Evolutionary conservation across 2,329 filamentous ascomycete species (phyloP), one percentile per base, ranked within the genome.

Genomic region (Trichoderma cornu-damae): DNA sequence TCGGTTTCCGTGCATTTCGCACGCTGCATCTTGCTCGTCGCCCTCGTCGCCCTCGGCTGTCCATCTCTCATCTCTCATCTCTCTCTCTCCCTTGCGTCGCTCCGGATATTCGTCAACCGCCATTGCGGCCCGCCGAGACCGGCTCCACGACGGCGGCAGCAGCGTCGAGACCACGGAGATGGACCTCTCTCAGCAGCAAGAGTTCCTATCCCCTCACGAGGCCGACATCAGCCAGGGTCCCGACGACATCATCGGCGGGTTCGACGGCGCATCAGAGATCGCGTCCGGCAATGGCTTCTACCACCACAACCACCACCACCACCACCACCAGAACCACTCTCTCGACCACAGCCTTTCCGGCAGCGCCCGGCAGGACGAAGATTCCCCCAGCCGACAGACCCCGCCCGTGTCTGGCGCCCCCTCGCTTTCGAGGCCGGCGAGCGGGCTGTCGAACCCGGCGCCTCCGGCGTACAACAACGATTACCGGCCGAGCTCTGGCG

Each of bases 371-470:
- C 68, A 71, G 48, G 75, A 77, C 46, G 73, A 77, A 51, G 78
- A 80, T 43, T 70, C 73, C 30, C 72, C 70, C 12, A 67, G 65
- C 55, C 64, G 74, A 57, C 80, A 78, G 67, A 79, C 77, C 16
- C 77, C 77, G 55, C 76, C 77, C 1, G 69, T 77, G 5, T 72
- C 75, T 32, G 69, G 73, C 51, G 68, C 71, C 46, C 71, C 75
- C 22, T 71, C 77, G 22, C 73, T 79, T 65, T 83, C 80, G 54
- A 75, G 81, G 53, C 80, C 81, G 4, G 75, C 80, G 3, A 84
- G 81, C 24, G 78, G 79, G 42, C 71, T 83, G 34, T 83, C 80
- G 14, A 76, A 75, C 64, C 69, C 69, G 22, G 65, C 66, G 43
- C 71, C 72, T 24, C 71, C 72, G 46, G 63, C 69, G 24, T 73